Percentiles rank a stretch among this genome's conserved stretches.
Evolutionary conservation across 192 early-diverging fungal species (phyloP).

Genomic region (Funneliformis mosseae): DNA sequence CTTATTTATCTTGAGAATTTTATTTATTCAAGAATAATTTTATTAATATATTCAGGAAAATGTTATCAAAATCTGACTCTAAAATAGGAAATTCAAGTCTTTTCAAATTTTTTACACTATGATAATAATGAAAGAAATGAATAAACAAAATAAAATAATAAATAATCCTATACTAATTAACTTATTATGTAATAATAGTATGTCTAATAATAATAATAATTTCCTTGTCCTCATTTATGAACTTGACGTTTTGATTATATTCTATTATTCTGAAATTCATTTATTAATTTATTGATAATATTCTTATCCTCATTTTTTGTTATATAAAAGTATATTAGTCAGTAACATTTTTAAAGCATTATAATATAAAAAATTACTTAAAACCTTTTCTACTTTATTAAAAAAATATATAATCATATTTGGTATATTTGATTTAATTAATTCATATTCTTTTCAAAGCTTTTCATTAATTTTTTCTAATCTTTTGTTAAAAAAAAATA

Average conservation of each 20-base stretch:
- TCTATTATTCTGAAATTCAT: constrained; percentile 2
- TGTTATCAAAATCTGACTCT: constrained; percentile 27
- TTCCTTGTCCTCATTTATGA: not conserved
- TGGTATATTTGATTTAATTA: constrained; percentile 25
- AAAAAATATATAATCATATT: constrained; percentile 13
- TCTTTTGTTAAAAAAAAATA: constrained; percentile 32
- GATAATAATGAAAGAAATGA: constrained; percentile 1
- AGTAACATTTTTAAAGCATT: constrained; percentile 15
- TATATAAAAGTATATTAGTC: constrained; percentile 22
- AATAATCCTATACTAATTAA: not conserved
- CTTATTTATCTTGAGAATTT: constrained; percentile 33
- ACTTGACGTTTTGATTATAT: not conserved
- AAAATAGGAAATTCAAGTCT: constrained; percentile 24
- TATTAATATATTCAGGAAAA: constrained; percentile 31
- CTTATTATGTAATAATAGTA: constrained; percentile 22
- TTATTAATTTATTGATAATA: constrained; percentile 10
- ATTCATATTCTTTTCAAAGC: constrained; percentile 27
- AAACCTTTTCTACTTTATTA: constrained; percentile 26
- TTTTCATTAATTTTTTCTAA: constrained; percentile 19
- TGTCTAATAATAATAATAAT: not conserved
- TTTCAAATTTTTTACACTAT: constrained; percentile 26
- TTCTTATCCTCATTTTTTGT: not conserved
- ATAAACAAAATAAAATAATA: constrained; percentile 24
- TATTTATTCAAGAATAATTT: constrained; percentile 28
- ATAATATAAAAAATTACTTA: not conserved